Conservation (phyloP, 2,329 filamentous ascomycete genomes). For the Neofusicoccum umdonicola region DNA sequence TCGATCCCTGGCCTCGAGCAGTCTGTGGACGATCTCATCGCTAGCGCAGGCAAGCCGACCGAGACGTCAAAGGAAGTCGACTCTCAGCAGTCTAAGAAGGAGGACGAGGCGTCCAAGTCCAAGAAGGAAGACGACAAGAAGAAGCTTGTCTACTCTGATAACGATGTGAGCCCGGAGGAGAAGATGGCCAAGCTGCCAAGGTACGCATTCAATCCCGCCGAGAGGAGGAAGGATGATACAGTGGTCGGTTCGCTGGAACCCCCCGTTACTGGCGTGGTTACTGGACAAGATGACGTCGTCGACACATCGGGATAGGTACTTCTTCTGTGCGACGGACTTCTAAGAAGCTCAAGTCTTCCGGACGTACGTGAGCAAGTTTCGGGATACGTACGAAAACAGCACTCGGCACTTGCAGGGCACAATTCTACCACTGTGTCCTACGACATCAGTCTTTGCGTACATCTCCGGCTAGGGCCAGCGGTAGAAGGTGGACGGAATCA, state of each 20-base stretch:
- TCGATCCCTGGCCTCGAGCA: slow-evolving; percentile 30
- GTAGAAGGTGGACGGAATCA: neutral
- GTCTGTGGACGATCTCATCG: slow-evolving; percentile 53
- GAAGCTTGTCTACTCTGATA: slow-evolving; percentile 77
- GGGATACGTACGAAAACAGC: neutral
- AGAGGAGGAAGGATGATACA: slow-evolving; percentile 8
- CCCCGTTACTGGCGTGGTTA: slow-evolving; percentile 15
- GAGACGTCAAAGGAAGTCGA: slow-evolving; percentile 28
- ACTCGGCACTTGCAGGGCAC: neutral
- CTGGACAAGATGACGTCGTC: slow-evolving; percentile 17
- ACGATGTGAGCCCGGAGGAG: slow-evolving; percentile 80
- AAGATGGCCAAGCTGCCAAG: slow-evolving; percentile 76
- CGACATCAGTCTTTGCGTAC: neutral
- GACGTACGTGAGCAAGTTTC: neutral
- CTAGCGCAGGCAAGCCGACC: slow-evolving; percentile 47
- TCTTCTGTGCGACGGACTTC: neutral
- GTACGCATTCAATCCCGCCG: slow-evolving; percentile 59
- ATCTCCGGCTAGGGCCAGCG: neutral
- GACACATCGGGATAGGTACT: slow-evolving; percentile 16
- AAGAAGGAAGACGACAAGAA: slow-evolving; percentile 63
- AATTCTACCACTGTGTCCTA: neutral
- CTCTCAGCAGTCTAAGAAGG: slow-evolving; percentile 57
- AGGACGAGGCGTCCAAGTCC: slow-evolving; percentile 49
- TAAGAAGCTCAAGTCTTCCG: neutral
- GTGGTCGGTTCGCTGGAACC: slow-evolving; percentile 15